A percentile compares a stretch with the other conserved stretches of the same genome.
phyloP scores from a whole-genome alignment of 1,284 basidiomycete genomes.

The Xanthoconium separans region DNA sequence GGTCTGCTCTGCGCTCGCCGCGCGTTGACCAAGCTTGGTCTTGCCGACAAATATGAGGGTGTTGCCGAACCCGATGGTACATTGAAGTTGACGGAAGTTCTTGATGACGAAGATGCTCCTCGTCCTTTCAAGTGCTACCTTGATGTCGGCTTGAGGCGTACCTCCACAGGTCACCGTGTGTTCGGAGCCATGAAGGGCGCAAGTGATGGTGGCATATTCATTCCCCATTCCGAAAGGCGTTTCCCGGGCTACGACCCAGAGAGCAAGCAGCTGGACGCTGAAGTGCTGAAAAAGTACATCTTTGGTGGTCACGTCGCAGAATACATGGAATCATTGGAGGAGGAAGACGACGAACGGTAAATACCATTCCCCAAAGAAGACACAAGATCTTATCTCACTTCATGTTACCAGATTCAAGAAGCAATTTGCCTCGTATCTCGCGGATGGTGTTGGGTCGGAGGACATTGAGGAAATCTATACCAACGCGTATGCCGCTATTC shows the following conservation, averaged over 20 bases:
- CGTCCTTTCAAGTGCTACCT: slow-evolving; percentile 99
- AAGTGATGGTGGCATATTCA: slow-evolving; percentile 96
- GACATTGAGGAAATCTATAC: slow-evolving; percentile 98
- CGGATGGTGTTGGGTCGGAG: slow-evolving; percentile 92
- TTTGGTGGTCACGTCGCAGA: slow-evolving; percentile 97
- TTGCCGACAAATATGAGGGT: slow-evolving; percentile 99
- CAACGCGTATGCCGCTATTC: slow-evolving; percentile 90
- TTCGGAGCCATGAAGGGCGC: slow-evolving; percentile 99
- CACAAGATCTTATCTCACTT: slow-evolving; percentile 5
- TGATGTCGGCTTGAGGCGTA: slow-evolving; percentile 97
- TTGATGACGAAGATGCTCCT: slow-evolving; percentile 92
- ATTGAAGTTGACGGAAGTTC: slow-evolving; percentile 76
- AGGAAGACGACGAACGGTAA: slow-evolving; percentile 97
- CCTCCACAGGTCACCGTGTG: slow-evolving; percentile 96
- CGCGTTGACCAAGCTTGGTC: slow-evolving; percentile 91
- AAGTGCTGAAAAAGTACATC: slow-evolving; percentile 97
- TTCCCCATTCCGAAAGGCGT: slow-evolving; percentile 97
- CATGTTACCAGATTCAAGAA: slow-evolving; percentile 83
- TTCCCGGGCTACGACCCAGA: slow-evolving; percentile 99
- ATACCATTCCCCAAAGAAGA: slow-evolving; percentile 18
- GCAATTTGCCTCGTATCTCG: slow-evolving; percentile 95
- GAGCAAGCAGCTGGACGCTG: slow-evolving; percentile 91
- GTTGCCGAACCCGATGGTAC: slow-evolving; percentile 91
- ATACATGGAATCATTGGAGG: slow-evolving; percentile 99
- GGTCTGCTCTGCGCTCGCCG: slow-evolving; percentile 95